These are phyloP conservation scores for Sinapis alba DNA, from an alignment of 441 rosid genomes.

Conservation along the genomic window DNA sequence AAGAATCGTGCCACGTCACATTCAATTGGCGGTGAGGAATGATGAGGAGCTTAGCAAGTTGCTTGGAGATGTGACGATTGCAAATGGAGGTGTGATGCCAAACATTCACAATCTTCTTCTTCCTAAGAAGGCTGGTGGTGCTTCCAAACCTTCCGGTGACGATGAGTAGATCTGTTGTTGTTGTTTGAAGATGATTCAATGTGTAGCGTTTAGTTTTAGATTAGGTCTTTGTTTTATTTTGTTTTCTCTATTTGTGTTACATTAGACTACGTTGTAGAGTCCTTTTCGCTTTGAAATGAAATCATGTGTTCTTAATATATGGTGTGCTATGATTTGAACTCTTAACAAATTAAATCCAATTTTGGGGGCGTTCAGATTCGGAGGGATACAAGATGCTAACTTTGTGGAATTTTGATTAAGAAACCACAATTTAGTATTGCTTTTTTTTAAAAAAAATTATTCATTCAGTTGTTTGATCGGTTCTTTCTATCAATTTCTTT, in stretches of 20 bases:
- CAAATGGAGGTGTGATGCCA: not conserved
- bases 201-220: slow-evolving; percentile 1
- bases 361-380: not conserved
- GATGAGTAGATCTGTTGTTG: slow-evolving; percentile 35
- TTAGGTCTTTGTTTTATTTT: not conserved
- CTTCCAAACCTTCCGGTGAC: slow-evolving; percentile 67
- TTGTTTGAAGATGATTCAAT: not conserved
- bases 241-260: not conserved
- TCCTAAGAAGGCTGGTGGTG: slow-evolving; percentile 23
- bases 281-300: not conserved
- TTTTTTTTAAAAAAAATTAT: no score
- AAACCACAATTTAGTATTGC: not conserved
- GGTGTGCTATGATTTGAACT: no score
- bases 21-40: not conserved
- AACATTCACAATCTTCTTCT: not conserved
- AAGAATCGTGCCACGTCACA: not conserved
- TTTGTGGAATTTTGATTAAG: not conserved
- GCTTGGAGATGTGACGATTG: not conserved
- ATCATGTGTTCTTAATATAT: not conserved
- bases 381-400: not conserved
- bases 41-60: not conserved
- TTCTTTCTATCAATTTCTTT: no score
- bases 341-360: not conserved
- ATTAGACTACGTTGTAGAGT: not conserved
- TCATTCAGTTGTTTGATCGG: no score